A percentile compares a stretch with the other conserved stretches of the same genome.
phyloP scores from a whole-genome alignment of 2,329 filamentous ascomycete genomes.

The Bipolaris gigantea region DNA sequence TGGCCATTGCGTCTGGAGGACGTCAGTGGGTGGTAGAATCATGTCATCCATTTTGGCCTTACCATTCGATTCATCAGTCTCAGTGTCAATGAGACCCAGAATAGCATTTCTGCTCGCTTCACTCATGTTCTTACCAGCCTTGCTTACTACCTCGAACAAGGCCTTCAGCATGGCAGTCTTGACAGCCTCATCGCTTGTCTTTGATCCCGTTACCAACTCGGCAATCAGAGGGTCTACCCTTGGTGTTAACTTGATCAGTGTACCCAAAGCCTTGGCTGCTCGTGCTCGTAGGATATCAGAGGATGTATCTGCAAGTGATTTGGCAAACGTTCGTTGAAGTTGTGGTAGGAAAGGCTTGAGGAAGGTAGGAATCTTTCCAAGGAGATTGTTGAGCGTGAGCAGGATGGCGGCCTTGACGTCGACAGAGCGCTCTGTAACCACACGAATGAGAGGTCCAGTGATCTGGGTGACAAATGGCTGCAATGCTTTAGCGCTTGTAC shows the following conservation, averaged over 20 bases:
- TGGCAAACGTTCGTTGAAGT: slow-evolving; percentile 93
- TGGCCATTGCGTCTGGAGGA: slow-evolving; percentile 66
- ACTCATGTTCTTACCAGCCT: slow-evolving; percentile 92
- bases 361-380: slow-evolving; percentile 95
- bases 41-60: slow-evolving; percentile 24
- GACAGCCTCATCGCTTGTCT: slow-evolving; percentile 83
- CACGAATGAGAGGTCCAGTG: slow-evolving; percentile 94
- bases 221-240: slow-evolving; percentile 91
- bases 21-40: slow-evolving; percentile 11
- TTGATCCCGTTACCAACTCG: slow-evolving; percentile 93
- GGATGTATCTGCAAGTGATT: slow-evolving; percentile 88
- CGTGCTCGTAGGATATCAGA: slow-evolving; percentile 85
- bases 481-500: slow-evolving; percentile 81
- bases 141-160: slow-evolving; percentile 92
- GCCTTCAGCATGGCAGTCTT: slow-evolving; percentile 96
- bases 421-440: slow-evolving; percentile 92
- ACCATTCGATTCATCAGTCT: slow-evolving; percentile 73
- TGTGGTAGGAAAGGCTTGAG: slow-evolving; percentile 97
- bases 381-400: slow-evolving; percentile 87
- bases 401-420: slow-evolving; percentile 96
- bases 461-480: slow-evolving; percentile 97
- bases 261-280: slow-evolving; percentile 91
- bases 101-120: slow-evolving; percentile 86
- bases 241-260: slow-evolving; percentile 91
- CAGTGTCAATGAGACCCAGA: slow-evolving; percentile 82